These are phyloP conservation scores for Citrus mangshanensis DNA, from an alignment of 345 rosid genomes.

Conservation along the genomic window DNA sequence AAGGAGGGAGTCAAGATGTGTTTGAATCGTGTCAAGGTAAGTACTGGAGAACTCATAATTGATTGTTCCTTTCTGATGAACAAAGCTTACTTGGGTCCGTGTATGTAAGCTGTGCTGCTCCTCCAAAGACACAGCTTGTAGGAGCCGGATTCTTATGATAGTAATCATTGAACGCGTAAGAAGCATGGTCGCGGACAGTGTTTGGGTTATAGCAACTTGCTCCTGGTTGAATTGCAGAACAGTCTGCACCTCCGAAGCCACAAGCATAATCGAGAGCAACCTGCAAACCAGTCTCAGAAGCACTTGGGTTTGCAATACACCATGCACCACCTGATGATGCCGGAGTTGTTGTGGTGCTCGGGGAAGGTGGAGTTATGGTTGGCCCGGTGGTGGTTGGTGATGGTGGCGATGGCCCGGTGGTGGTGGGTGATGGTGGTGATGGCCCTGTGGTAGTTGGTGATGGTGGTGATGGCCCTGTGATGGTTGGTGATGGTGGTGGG, in stretches of 20 bases:
- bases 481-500: constrained; percentile 37
- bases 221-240: constrained; percentile 71
- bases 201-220: constrained; percentile 76
- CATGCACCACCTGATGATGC: constrained; percentile 54
- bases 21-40: not conserved
- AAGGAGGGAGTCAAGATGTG: constrained; percentile 4
- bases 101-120: constrained; percentile 76
- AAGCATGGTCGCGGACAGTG: constrained; percentile 75
- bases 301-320: constrained; percentile 74
- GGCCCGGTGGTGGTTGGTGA: constrained; percentile 30
- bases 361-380: constrained; percentile 23
- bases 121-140: constrained; percentile 88
- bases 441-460: constrained; percentile 26
- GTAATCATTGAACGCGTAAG: constrained; percentile 89
- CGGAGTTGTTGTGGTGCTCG: constrained; percentile 33
- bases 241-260: constrained; percentile 93
- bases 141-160: constrained; percentile 92
- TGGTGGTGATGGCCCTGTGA: constrained; percentile 32
- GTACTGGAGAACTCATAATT: not conserved
- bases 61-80: not conserved
- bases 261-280: constrained; percentile 97
- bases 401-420: constrained; percentile 18
- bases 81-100: constrained; percentile 86
- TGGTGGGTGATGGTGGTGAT: constrained; percentile 16
- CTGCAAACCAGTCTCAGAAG: constrained; percentile 79